Conservation (phyloP, 192 early-diverging fungal genomes). For the Coemansia sp. region DNA sequence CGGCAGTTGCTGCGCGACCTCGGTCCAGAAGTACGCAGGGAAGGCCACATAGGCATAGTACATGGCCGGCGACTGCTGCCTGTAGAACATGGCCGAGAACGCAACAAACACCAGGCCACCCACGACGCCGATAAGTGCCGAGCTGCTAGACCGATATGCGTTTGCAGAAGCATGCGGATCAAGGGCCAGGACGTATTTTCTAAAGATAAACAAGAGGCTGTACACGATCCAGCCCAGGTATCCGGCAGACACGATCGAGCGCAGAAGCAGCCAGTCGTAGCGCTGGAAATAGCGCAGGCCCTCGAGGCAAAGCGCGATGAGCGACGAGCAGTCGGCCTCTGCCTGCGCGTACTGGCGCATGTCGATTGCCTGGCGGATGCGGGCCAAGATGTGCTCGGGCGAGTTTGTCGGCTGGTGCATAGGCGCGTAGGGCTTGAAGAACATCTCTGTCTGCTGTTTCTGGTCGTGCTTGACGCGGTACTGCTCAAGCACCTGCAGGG, state of each 20-base stretch:
- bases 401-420: constrained; percentile 59
- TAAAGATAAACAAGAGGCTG: constrained; percentile 78
- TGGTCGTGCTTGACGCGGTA: constrained; percentile 83
- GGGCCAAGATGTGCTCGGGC: constrained; percentile 56
- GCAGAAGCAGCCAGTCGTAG: constrained; percentile 94
- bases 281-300: constrained; percentile 95
- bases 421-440: constrained; percentile 76
- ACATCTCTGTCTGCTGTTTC: constrained; percentile 76
- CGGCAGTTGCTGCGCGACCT: constrained; percentile 49
- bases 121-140: constrained; percentile 42
- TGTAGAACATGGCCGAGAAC: constrained; percentile 65
- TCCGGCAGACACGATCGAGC: constrained; percentile 79
- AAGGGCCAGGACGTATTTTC: constrained; percentile 59
- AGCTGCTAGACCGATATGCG: constrained; percentile 12
- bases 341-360: constrained; percentile 66
- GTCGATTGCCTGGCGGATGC: constrained; percentile 67
- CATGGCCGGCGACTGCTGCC: constrained; percentile 75
- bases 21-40: constrained; percentile 84
- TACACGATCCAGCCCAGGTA: constrained; percentile 91
- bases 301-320: constrained; percentile 70
- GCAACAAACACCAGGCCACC: constrained; percentile 39
- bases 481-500: constrained; percentile 82
- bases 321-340: constrained; percentile 61
- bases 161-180: not conserved
- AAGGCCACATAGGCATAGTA: constrained; percentile 91